Conservation (phyloP, 202 grass and related monocot genomes). For the Alloteropsis angusta region DNA sequence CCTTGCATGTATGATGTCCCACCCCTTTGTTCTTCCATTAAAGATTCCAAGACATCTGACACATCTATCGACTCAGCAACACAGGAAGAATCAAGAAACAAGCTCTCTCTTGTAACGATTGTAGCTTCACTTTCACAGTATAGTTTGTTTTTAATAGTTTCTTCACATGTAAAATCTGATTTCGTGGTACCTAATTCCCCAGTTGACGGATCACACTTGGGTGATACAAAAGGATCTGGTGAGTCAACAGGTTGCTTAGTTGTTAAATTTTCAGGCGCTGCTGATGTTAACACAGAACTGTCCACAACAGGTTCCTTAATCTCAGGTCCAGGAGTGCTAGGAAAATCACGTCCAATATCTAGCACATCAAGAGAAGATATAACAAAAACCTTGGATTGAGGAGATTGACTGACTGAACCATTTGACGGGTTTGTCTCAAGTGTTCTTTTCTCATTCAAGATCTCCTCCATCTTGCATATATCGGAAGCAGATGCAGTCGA, state of each 20-base stretch:
- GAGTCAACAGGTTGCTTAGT: slow-evolving; percentile 17
- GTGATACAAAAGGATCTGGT: slow-evolving; percentile 10
- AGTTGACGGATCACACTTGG: slow-evolving; percentile 10
- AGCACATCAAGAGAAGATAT: slow-evolving; percentile 6
- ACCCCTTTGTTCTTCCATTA: slow-evolving; percentile 44
- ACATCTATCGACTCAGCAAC: slow-evolving; percentile 21
- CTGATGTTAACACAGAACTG: slow-evolving; percentile 14
- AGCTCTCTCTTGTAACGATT: slow-evolving; percentile 11
- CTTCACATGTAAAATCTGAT: slow-evolving; percentile 22
- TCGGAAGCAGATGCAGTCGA: background rate
- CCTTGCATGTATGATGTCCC: slow-evolving; percentile 29
- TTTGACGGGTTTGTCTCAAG: slow-evolving; percentile 10
- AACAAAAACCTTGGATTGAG: background rate
- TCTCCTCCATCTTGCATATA: slow-evolving; percentile 4
- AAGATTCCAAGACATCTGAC: slow-evolving; percentile 35
- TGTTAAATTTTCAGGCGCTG: background rate
- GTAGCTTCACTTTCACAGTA: slow-evolving; percentile 12
- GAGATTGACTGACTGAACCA: background rate
- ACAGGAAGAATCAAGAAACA: slow-evolving; percentile 23
- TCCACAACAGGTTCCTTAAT: slow-evolving; percentile 24
- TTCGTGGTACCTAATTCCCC: background rate
- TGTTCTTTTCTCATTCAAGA: slow-evolving; percentile 1
- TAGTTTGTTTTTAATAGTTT: slow-evolving; percentile 21
- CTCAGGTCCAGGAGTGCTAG: slow-evolving; percentile 26
- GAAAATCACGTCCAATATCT: slow-evolving; percentile 19